Evolutionary conservation across 306 rosid species (phyloP).

Genomic region (Rosa persica): DNA sequence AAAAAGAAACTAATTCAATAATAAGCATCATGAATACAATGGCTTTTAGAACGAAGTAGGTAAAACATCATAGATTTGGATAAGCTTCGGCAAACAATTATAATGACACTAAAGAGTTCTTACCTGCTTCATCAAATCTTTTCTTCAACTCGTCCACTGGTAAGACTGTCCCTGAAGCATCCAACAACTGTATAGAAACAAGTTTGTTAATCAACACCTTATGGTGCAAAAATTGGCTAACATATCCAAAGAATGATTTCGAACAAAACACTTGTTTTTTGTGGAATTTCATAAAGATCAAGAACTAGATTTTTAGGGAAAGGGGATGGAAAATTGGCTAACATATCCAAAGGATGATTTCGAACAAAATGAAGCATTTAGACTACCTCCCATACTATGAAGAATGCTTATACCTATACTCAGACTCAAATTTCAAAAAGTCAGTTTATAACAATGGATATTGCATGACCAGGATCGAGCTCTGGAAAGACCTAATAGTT

Average conservation of each 20-base stretch:
- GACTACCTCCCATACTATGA: background rate
- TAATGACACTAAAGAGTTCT: background rate
- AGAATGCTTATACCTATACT: background rate
- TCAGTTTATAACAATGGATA: background rate
- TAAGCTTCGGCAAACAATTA: constrained; percentile 13
- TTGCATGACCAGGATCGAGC: background rate
- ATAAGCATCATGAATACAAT: background rate
- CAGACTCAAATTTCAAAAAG: background rate
- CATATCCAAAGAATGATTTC: background rate
- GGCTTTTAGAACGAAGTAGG: background rate
- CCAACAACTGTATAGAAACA: constrained; percentile 60
- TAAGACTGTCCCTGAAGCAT: constrained; percentile 66
- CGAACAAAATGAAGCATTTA: background rate
- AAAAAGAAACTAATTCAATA: background rate
- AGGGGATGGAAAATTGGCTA: background rate
- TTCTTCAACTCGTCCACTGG: constrained; percentile 69
- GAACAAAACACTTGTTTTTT: background rate
- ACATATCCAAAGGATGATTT: background rate
- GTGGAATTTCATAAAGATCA: background rate
- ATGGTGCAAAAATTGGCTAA: background rate
- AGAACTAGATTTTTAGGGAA: background rate
- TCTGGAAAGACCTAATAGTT: background rate
- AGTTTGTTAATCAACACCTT: constrained; percentile 1
- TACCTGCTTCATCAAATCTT: constrained; percentile 70
- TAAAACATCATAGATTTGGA: background rate